Evolutionary conservation across 148 eudicot species (phyloP), one percentile per base, ranked within the genome.

Genomic region (Suaeda aralocaspica): DNA sequence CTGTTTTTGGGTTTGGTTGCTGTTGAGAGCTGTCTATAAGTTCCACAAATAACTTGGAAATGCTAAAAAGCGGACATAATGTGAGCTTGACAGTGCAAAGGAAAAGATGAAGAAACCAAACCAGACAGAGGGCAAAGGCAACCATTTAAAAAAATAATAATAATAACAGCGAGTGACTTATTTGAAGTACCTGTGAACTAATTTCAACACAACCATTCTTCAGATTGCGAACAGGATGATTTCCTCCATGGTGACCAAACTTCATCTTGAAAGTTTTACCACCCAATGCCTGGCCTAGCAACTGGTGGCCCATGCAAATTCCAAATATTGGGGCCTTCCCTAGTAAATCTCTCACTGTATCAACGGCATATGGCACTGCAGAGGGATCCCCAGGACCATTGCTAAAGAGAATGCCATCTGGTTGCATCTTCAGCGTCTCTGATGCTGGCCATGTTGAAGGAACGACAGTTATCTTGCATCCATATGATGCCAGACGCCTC

Each of bases 351-450:
- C 82, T 87, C 19, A 89, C 97, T 42, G 92, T 85, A 57, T 87
- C 97, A 71, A 94, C 97, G 72, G 98, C 97, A 80, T 91, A 94
- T 70, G 97, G 98, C 77, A 91, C 96, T 53, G 97, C 97, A 59
- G 97, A 94, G 25, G 98, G 98, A 71, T 91, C 98, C 46, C 97
- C 97, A n/a, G 97, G 98, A 44, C 96, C 98, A 76, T 94, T 94
- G 83, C 98, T 94, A 78, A 94, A 89, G 6, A 91, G 81, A 61
- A 91, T 90, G 50, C 98, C 98, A 78, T 94, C 97, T 15, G 98
- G 96, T 66, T 86, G 87, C 98, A 94, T 81, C 76, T 87, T 89
- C 73, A 89, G 73, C 6, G 88, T 78, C 74, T 93, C 95, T 34
- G 96, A 88, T 63, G 98, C 89, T 4, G 98, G 92, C 92, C 92